These are phyloP conservation scores for Solanum chiquidenum DNA, from an alignment of 257 asterid species.

Conservation along the genomic window DNA sequence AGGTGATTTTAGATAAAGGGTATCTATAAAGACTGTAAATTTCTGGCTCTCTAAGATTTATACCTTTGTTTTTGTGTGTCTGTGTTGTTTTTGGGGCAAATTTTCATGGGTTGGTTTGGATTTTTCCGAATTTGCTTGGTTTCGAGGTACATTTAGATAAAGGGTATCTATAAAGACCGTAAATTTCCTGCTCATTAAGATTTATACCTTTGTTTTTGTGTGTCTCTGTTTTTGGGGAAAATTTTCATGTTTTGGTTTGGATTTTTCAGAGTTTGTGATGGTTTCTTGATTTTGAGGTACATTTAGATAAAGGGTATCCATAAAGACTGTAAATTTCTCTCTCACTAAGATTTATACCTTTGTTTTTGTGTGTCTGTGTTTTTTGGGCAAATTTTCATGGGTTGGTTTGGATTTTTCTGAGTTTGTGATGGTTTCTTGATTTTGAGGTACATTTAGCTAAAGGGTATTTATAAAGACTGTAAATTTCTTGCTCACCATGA, in stretches of 20 bases:
- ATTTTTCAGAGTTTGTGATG: not conserved
- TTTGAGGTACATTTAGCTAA: constrained; percentile 51
- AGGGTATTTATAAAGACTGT: constrained; percentile 29
- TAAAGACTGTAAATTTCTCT: not conserved
- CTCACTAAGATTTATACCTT: not conserved
- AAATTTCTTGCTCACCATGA: not conserved
- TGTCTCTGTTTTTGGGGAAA: not conserved
- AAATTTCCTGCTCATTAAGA: not conserved
- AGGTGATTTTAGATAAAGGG: not conserved
- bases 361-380: not conserved
- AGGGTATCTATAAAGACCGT: not conserved
- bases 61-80: not conserved
- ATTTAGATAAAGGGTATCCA: constrained; percentile 45
- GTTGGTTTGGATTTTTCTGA: not conserved
- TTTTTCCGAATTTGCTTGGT: too few relatives aligned
- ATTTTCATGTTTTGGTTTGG: not conserved
- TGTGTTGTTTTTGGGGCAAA: not conserved
- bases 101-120: too few relatives aligned
- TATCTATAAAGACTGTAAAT: not conserved
- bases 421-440: not conserved
- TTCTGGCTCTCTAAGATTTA: not conserved
- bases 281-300: constrained; percentile 28
- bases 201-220: not conserved
- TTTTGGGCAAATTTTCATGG: not conserved
- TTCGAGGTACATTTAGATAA: not conserved